These are phyloP conservation scores for Hypoxylon cercidicola DNA, from an alignment of 495 filamentous ascomycete species.

Conservation along the genomic window DNA sequence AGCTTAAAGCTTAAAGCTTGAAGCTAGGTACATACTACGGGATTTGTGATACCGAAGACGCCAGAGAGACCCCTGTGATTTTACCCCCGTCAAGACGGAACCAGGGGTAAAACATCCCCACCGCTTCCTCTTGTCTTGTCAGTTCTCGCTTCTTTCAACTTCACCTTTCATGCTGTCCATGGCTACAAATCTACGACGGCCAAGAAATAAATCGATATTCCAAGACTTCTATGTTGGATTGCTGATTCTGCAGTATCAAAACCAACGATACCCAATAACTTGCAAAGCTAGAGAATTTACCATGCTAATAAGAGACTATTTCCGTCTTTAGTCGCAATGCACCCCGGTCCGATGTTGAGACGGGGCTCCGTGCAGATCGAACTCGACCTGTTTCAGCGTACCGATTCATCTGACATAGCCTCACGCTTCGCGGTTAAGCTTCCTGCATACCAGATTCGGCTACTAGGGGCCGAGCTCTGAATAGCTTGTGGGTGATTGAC, in stretches of 20 bases:
- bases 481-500: conserved; percentile 16
- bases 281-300: conserved; percentile 15
- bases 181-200: neutral
- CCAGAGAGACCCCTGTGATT: conserved; percentile 14
- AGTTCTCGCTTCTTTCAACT: conserved; percentile 7
- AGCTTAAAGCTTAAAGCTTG: conserved; percentile 18
- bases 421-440: conserved; percentile 21
- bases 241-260: neutral
- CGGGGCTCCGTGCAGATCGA: conserved; percentile 40
- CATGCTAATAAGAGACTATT: conserved; percentile 15
- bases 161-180: neutral
- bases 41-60: conserved; percentile 17
- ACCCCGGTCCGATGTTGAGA: conserved; percentile 28
- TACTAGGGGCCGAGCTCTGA: conserved; percentile 17
- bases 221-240: neutral
- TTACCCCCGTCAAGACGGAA: neutral
- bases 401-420: conserved; percentile 40
- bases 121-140: neutral
- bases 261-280: conserved; percentile 3
- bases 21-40: conserved; percentile 9
- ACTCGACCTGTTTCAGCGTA: conserved; percentile 50
- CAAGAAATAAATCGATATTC: too few species aligned
- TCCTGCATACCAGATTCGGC: conserved; percentile 2
- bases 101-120: conserved; percentile 26
- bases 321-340: conserved; percentile 2